Base-by-base conservation (phyloP, 495 filamentous ascomycete species). In the Collariella sp. region DNA sequence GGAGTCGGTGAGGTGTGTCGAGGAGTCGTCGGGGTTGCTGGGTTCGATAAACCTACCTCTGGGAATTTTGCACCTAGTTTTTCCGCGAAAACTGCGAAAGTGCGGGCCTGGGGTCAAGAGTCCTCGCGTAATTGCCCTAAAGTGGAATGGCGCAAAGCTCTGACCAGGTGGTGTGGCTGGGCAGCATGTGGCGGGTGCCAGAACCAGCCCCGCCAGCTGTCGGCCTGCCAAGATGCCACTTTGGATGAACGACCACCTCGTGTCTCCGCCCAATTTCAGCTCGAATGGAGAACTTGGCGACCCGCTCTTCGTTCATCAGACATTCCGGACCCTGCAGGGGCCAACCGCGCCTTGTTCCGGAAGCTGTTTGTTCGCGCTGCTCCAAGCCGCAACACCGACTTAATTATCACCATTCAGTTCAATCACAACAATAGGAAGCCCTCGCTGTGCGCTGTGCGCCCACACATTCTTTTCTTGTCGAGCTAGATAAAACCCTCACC, bases 41-140 rank as follows among this genome's bases (percentile, higher is more conserved):
- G 52, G 50, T 63, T 60, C 57, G 46, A 56, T 53, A 62, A 66
- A 57, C 54, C 63, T 58, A 36, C 60, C 56, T 52, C 47, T 56
- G 49, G 52, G 54, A 67, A 67, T 67, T 66, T 67, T 62, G 65
- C 58, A 61, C 58, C 53, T 54, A 55, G 58, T 52, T 67, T 67
- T 67, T 58, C 57, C 60, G 50, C 63, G 54, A 66, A 64, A 50
- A 58, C 62, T 60, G 57, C 54, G 57, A 66, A 65, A 64, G 65
- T 67, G 65, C 60, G 65, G 56, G 52, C 63, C 62, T 67, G 61
- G 64, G 63, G 61, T 66, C 40, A 46, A n/a, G 23, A 47, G 49
- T 49, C 56, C 50, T 64, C 57, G 65, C 63, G 46, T 66, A 64
- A 56, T 12, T 64, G 55, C 48, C 65, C 59, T 43, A 59, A 62